Conservation (phyloP, 371 early-diverging fungal species). For the Syncephalastrum contaminatum region DNA sequence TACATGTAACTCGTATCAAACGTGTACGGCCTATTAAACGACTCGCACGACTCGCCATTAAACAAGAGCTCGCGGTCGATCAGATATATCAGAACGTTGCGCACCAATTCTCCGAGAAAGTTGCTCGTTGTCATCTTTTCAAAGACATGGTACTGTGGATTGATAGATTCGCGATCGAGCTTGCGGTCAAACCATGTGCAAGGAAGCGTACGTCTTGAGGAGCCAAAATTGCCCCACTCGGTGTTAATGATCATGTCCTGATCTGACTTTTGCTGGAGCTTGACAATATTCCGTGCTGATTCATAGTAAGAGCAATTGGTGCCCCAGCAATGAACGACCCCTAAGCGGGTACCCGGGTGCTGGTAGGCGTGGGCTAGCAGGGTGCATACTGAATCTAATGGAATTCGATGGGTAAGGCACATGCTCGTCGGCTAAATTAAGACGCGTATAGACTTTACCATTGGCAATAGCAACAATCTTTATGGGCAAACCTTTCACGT, state of each 20-base stretch:
- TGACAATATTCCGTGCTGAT: slow-evolving; percentile 67
- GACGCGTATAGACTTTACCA: slow-evolving; percentile 55
- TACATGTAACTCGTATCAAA: slow-evolving; percentile 82
- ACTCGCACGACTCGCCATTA: slow-evolving; percentile 59
- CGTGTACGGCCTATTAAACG: slow-evolving; percentile 60
- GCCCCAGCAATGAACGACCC: slow-evolving; percentile 93
- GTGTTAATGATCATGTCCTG: slow-evolving; percentile 83
- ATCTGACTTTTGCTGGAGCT: slow-evolving; percentile 37
- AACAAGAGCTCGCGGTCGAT: slow-evolving; percentile 68
- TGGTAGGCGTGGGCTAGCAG: slow-evolving; percentile 86
- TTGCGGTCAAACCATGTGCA: slow-evolving; percentile 81
- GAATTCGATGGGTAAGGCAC: too few species aligned
- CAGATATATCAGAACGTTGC: slow-evolving; percentile 77
- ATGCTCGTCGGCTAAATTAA: not conserved
- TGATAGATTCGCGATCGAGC: slow-evolving; percentile 75
- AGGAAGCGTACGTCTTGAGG: slow-evolving; percentile 72
- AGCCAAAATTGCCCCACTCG: slow-evolving; percentile 86
- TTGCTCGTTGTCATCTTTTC: slow-evolving; percentile 95
- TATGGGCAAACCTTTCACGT: slow-evolving; percentile 42
- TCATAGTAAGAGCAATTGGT: slow-evolving; percentile 95
- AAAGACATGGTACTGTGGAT: slow-evolving; percentile 80
- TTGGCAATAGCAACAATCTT: slow-evolving; percentile 59
- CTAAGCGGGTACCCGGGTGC: slow-evolving; percentile 81
- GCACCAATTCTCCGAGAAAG: slow-evolving; percentile 89
- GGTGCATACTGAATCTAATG: slow-evolving; percentile 87